Conservation (phyloP, 176 grass and related monocot genomes). For the Aegilops speltoides region DNA sequence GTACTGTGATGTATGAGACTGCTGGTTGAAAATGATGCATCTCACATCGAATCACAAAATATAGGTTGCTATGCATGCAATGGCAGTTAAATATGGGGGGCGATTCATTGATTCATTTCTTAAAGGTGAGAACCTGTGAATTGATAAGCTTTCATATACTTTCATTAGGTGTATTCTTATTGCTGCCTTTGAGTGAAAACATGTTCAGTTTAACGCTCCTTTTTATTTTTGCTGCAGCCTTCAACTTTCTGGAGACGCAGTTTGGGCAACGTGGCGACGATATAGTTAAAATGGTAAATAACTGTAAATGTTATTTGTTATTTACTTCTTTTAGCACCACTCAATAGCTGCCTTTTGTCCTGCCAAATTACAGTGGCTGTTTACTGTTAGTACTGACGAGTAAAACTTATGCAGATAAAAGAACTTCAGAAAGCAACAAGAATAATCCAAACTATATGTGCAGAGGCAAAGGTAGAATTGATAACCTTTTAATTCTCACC, state of each 20-base stretch:
- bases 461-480: slow-evolving; percentile 70
- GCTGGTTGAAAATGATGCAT: slow-evolving; percentile 20
- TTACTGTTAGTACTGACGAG: slow-evolving; percentile 14
- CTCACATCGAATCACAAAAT: slow-evolving; percentile 18
- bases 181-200: slow-evolving; percentile 26
- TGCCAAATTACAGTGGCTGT: slow-evolving; percentile 4
- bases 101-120: slow-evolving; percentile 83
- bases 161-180: slow-evolving; percentile 7
- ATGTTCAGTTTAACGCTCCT: neutral
- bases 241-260: slow-evolving; percentile 66
- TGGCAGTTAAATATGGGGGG: slow-evolving; percentile 87
- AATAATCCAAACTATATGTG: slow-evolving; percentile 85
- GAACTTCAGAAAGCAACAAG: slow-evolving; percentile 78
- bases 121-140: slow-evolving; percentile 50
- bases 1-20: slow-evolving; percentile 9
- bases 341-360: slow-evolving; percentile 13
- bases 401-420: slow-evolving; percentile 57
- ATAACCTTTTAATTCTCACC: neutral
- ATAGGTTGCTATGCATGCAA: slow-evolving; percentile 72
- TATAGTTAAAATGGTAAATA: slow-evolving; percentile 69
- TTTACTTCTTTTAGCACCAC: slow-evolving; percentile 18
- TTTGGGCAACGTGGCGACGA: slow-evolving; percentile 50
- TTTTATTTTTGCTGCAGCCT: slow-evolving; percentile 45
- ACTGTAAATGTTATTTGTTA: neutral
- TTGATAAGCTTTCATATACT: slow-evolving; percentile 10